Evolutionary conservation across 805 yeast species (phyloP).

Genomic region (Candida easanensis): DNA sequence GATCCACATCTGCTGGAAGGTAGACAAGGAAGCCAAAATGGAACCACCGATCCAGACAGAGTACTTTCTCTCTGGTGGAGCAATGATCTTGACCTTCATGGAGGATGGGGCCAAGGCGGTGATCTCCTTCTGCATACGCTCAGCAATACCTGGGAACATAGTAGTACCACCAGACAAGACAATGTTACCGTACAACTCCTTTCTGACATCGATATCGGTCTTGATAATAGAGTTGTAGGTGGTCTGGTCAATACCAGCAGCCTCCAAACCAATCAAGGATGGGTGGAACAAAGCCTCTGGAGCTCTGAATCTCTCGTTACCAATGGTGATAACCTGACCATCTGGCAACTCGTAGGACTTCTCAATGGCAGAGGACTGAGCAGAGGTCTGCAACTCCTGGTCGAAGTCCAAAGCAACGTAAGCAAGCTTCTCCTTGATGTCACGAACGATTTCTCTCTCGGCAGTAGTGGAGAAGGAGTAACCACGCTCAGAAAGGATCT

Average conservation of each 20-base stretch:
- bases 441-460: conserved; percentile 91
- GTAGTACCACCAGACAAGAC: conserved; percentile 99
- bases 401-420: conserved; percentile 99
- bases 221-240: conserved; percentile 73
- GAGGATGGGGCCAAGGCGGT: conserved; percentile 99
- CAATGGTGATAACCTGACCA: conserved; percentile 98
- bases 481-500: conserved; percentile 97
- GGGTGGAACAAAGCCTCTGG: conserved; percentile 99
- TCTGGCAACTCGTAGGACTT: conserved; percentile 99
- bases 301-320: conserved; percentile 99
- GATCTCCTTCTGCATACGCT: conserved; percentile 99
- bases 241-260: conserved; percentile 99
- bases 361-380: conserved; percentile 97
- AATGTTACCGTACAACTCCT: conserved; percentile 98
- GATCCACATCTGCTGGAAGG: conserved; percentile 99
- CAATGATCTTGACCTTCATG: conserved; percentile 98
- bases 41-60: conserved; percentile 99
- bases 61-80: conserved; percentile 99
- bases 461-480: conserved; percentile 98
- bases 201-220: conserved; percentile 99
- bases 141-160: conserved; percentile 99
- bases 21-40: conserved; percentile 94
- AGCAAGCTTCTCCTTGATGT: conserved; percentile 96
- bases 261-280: conserved; percentile 83
- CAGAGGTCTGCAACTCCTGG: conserved; percentile 99